Evolutionary conservation across 1,284 basidiomycete genomes (phyloP), one percentile per base, ranked within the genome.

Genomic region (Cutaneotrichosporon mucoides): DNA sequence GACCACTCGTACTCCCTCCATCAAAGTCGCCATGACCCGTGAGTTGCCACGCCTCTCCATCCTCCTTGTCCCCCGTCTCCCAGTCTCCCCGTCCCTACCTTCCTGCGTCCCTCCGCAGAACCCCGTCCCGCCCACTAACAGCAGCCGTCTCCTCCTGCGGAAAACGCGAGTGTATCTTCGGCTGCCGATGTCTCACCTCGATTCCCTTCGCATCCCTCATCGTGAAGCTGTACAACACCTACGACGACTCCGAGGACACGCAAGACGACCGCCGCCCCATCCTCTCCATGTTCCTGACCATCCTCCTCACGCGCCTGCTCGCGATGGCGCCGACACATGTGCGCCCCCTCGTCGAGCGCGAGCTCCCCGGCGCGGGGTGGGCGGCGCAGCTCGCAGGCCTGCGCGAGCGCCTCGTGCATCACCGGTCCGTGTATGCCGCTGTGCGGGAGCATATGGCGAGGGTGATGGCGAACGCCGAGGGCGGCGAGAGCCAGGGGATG

Each of bases 261-360:
- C 11, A 16, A 24, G 48, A 34, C 15, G 53, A 44, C 16, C 38
- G 38, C 13, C 36, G 34, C 2, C 46, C 34, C 7, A 37, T 56
- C 37, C 24, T 58, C 34, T 45, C 55, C 38, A 59, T 57, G 16
- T 64, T 61, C 54, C 45, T 64, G 12, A 59, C 59, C 3, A 53
- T 56, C 24, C 45, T 64, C 34, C 4, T 64, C 40, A 45, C 59
- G 10, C 43, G 45, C n/a, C 57, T 64, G 10, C 35, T 64, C 13
- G 46, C 43, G 2, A 33, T 36, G 0, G 41, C 51, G 2, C 41
- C 35, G 6, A 42, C 1, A 3, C 24, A 37, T 33, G 43, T n/a
- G 33, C 46, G 44, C 6, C 36, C 48, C 13, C 44, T 52, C 11
- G 16, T 62, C n/a, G 45, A 53, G 50, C 35, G 44, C 11, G 10